Evolutionary conservation across 2,329 filamentous ascomycete species (phyloP).

Genomic region (Colletotrichum camelliae): DNA sequence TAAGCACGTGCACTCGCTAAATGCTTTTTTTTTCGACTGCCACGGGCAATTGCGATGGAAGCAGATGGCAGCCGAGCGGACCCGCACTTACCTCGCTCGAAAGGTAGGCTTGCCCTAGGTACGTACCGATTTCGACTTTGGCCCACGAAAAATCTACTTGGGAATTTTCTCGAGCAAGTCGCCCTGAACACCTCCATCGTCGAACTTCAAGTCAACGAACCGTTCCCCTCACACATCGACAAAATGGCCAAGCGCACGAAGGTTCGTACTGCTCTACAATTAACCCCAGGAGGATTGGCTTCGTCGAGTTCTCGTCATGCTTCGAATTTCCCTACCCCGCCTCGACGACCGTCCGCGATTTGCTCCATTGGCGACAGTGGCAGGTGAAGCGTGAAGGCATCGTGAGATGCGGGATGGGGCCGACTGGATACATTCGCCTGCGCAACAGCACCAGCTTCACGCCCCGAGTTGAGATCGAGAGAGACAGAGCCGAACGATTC

Average conservation of each 20-base stretch:
- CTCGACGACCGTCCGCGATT: neutral
- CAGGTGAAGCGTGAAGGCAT: neutral
- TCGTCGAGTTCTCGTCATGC: constrained; percentile 3
- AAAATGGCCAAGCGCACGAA: constrained; percentile 95
- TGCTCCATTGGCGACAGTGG: constrained; percentile 4
- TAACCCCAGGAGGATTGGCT: neutral
- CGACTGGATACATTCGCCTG: neutral
- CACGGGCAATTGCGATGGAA: neutral
- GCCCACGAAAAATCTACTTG: neutral
- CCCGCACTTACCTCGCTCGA: neutral
- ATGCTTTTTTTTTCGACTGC: neutral
- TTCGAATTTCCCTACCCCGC: constrained; percentile 7
- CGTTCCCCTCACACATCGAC: constrained; percentile 43
- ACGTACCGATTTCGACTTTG: constrained; percentile 32
- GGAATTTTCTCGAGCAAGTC: constrained; percentile 23
- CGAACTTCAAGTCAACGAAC: constrained; percentile 24
- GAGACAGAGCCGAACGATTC: neutral
- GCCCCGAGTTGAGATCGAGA: constrained; percentile 4
- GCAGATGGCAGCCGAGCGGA: neutral
- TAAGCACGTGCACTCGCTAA: neutral
- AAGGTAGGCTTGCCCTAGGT: constrained; percentile 25
- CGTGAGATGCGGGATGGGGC: neutral
- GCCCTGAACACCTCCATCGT: constrained; percentile 25
- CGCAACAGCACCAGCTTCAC: neutral
- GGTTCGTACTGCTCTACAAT: constrained; percentile 20